Evolutionary conservation across 345 rosid genomes (phyloP).

Genomic region (Turritis glabra): DNA sequence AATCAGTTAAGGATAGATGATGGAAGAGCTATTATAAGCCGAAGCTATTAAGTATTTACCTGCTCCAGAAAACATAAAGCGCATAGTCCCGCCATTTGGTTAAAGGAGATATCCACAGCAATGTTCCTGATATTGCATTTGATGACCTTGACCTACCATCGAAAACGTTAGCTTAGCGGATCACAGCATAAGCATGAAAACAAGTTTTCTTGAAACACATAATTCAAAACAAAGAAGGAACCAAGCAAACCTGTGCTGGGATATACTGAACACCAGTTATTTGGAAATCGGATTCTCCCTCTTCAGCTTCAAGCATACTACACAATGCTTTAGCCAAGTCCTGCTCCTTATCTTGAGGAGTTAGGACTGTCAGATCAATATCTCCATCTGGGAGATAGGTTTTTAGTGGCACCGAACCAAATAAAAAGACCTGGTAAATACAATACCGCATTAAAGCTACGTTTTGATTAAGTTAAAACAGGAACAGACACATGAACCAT

Average conservation of each 20-base stretch:
- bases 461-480: background rate
- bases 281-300: conserved; percentile 41
- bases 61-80: conserved; percentile 78
- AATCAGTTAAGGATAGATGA: conserved; percentile 2
- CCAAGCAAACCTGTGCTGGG: conserved; percentile 66
- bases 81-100: conserved; percentile 71
- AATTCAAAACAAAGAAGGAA: background rate
- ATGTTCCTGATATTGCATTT: conserved; percentile 60
- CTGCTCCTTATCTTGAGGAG: conserved; percentile 57
- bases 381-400: conserved; percentile 97
- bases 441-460: background rate
- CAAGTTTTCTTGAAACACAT: background rate
- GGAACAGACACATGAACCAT: background rate
- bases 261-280: conserved; percentile 66
- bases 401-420: conserved; percentile 82
- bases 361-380: conserved; percentile 74
- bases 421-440: conserved; percentile 58
- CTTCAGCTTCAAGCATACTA: conserved; percentile 50
- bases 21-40: background rate
- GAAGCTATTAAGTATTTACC: conserved; percentile 37
- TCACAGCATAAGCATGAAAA: background rate
- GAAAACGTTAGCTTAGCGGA: background rate
- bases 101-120: conserved; percentile 77
- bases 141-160: conserved; percentile 70
- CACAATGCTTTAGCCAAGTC: conserved; percentile 50